Evolutionary conservation across 129 eudicot genomes (phyloP).

Genomic region (Ambrosia trifida): DNA sequence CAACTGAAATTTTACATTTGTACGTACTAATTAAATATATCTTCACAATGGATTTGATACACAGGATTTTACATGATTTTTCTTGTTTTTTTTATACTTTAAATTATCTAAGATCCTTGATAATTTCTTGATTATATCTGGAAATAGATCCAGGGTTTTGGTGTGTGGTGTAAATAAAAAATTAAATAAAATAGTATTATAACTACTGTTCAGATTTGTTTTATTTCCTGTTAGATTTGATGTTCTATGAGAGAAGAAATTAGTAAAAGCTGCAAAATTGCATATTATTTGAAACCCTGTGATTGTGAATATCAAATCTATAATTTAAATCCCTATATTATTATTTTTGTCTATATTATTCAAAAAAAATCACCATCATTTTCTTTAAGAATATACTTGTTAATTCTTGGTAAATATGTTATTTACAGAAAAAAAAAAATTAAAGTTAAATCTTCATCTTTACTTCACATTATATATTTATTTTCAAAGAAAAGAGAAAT

Average conservation of each 20-base stretch:
- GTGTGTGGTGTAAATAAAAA: neutral
- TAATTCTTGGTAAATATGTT: neutral
- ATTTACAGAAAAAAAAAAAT: neutral
- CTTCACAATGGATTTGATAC: conserved; percentile 5
- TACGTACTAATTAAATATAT: neutral
- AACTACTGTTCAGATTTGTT: conserved; percentile 27
- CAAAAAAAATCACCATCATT: neutral
- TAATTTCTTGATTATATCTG: conserved; percentile 3
- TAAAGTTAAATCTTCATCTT: neutral
- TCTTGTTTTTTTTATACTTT: neutral
- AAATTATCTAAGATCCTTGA: conserved; percentile 4
- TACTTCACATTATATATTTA: neutral
- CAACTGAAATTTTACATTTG: neutral
- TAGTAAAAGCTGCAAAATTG: conserved; percentile 31
- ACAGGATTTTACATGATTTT: neutral
- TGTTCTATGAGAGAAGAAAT: conserved; percentile 24
- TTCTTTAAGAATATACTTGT: neutral
- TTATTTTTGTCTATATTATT: neutral
- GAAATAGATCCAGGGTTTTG: conserved; percentile 3
- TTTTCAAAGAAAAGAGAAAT: neutral
- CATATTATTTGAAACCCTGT: conserved; percentile 37
- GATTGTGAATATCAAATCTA: conserved; percentile 6
- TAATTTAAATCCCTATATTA: conserved; percentile 25
- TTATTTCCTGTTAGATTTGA: conserved; percentile 20
- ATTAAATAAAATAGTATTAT: neutral